phyloP scores from a whole-genome alignment of 1,284 basidiomycete species.

The Ustilago sp. region DNA sequence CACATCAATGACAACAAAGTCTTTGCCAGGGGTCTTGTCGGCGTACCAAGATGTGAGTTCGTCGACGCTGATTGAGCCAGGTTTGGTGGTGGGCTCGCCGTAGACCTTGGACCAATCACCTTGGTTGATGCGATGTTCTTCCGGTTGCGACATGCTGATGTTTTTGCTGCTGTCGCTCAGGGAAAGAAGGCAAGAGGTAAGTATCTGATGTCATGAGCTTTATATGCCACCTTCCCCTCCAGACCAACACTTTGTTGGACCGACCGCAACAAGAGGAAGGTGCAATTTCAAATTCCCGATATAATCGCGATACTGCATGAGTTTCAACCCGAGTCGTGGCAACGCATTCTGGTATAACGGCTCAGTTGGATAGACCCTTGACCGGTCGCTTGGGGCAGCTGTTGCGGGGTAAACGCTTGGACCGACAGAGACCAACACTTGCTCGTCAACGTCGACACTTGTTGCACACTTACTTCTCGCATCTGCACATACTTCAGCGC shows the following conservation, averaged over 20 bases:
- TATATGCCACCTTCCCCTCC: neutral
- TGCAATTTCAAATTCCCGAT: slow-evolving; percentile 37
- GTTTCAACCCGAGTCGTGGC: neutral
- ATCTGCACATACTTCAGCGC: neutral
- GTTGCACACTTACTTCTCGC: neutral
- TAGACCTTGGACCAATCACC: slow-evolving; percentile 45
- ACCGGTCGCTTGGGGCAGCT: slow-evolving; percentile 8
- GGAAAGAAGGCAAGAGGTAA: neutral
- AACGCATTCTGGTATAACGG: slow-evolving; percentile 29
- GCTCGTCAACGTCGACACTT: neutral
- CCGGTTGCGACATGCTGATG: slow-evolving; percentile 16
- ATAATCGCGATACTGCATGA: neutral
- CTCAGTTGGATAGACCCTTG: neutral
- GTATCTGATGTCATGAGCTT: neutral
- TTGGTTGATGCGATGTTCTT: slow-evolving; percentile 45
- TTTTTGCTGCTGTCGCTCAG: neutral
- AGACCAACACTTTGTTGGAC: neutral
- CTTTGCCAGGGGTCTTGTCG: slow-evolving; percentile 37
- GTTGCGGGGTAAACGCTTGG: slow-evolving; percentile 29
- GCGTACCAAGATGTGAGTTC: slow-evolving; percentile 40
- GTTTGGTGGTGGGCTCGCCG: slow-evolving; percentile 35
- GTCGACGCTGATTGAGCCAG: slow-evolving; percentile 45
- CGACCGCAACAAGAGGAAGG: neutral
- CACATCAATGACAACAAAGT: slow-evolving; percentile 59
- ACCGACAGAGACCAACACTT: slow-evolving; percentile 6